Percentiles rank a stretch among this genome's conserved stretches.
Evolutionary conservation across 257 asterid genomes (phyloP).

Genomic region (Petunia axillaris): DNA sequence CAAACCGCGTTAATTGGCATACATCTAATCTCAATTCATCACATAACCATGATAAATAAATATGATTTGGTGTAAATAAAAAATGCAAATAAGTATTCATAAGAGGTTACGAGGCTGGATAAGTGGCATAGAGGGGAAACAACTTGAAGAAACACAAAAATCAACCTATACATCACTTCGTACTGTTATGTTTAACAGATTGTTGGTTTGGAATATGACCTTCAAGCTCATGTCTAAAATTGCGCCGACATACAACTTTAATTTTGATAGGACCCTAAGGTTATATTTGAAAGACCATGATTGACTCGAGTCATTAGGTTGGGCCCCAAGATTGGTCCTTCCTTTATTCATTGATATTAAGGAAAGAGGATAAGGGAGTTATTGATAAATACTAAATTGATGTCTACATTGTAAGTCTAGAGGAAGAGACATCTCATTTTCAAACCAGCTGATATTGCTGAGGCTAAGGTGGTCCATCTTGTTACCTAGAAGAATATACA

Average conservation of each 20-base stretch:
- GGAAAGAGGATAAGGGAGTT: slow-evolving; percentile 15
- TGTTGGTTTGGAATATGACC: neutral
- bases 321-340: slow-evolving; percentile 21
- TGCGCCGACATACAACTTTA: neutral
- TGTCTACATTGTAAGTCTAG: slow-evolving; percentile 16
- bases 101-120: no score
- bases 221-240: neutral
- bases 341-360: slow-evolving; percentile 7
- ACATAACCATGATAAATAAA: no score
- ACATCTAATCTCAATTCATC: no score
- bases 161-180: neutral
- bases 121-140: neutral
- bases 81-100: no score
- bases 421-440: slow-evolving; percentile 17
- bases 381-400: slow-evolving; percentile 18
- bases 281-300: neutral
- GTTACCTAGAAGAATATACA: no score
- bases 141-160: neutral
- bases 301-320: neutral
- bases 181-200: neutral
- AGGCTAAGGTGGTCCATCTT: neutral
- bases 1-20: no score
- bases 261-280: slow-evolving; percentile 23
- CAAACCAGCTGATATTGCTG: neutral
- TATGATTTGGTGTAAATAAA: no score